phyloP scores from a whole-genome alignment of 345 rosid species.

The Jatropha curcas region DNA sequence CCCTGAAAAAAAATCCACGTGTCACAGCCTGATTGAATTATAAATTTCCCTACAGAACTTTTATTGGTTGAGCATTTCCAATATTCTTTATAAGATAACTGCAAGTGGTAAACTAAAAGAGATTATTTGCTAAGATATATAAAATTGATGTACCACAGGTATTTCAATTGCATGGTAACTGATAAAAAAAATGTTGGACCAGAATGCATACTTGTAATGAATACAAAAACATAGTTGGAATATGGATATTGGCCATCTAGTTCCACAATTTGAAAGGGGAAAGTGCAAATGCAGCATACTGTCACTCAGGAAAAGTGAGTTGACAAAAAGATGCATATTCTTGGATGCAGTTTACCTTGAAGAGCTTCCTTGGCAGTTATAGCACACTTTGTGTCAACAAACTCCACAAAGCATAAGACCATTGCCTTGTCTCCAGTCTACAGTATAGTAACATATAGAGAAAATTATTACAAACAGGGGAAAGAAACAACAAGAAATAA shows the following conservation, averaged over 20 bases:
- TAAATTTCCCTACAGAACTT: neutral
- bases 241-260: neutral
- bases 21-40: slow-evolving; percentile 5
- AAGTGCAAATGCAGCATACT: neutral
- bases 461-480: neutral
- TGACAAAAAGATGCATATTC: neutral
- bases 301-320: neutral
- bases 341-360: slow-evolving; percentile 42
- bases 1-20: slow-evolving; percentile 36
- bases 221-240: neutral
- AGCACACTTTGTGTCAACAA: slow-evolving; percentile 48
- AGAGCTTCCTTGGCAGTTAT: slow-evolving; percentile 57
- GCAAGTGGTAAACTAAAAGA: neutral
- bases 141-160: neutral
- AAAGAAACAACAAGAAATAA: slow-evolving; percentile 3
- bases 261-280: slow-evolving; percentile 1
- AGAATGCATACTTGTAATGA: neutral
- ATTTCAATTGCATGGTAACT: neutral
- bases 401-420: slow-evolving; percentile 64
- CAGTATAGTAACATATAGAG: slow-evolving; percentile 15
- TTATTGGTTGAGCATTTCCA: neutral
- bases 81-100: neutral
- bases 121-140: neutral
- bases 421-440: slow-evolving; percentile 53
- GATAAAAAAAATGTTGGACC: neutral